Percentiles rank a stretch among this genome's conserved stretches.
phyloP scores from a whole-genome alignment of 108 stramenopile species.

The Nitzschia sp. region DNA sequence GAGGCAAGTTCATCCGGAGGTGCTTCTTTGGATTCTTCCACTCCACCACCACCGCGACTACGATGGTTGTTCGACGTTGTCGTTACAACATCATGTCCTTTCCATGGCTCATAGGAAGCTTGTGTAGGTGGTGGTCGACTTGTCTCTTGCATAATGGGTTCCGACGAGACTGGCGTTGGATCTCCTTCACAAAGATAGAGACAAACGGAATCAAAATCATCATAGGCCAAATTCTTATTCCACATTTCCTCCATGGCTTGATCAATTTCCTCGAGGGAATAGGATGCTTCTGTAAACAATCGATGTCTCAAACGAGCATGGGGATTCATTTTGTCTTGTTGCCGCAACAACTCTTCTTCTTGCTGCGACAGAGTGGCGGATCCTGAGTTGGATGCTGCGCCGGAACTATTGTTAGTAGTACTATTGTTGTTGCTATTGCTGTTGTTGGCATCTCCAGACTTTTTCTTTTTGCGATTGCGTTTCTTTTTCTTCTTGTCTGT shows the following conservation, averaged over 20 bases:
- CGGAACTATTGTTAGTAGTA: too few relatives aligned
- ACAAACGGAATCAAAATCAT: slow-evolving; percentile 36
- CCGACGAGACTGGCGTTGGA: not conserved
- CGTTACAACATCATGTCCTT: too few relatives aligned
- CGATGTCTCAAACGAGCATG: slow-evolving; percentile 21
- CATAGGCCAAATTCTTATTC: slow-evolving; percentile 36
- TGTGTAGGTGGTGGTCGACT: not conserved
- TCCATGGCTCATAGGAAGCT: not conserved
- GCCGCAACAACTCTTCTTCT: too few relatives aligned
- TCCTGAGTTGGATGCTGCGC: too few relatives aligned
- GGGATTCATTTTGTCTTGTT: slow-evolving; percentile 18
- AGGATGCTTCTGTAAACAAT: slow-evolving; percentile 12
- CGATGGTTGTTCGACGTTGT: not conserved
- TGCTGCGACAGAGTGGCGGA: too few relatives aligned
- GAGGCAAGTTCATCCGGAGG: not conserved
- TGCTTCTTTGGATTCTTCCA: slow-evolving; percentile 19
- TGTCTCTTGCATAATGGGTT: not conserved
- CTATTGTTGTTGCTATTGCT: not conserved
- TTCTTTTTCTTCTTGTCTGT: slow-evolving; percentile 17
- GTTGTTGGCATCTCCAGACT: not conserved
- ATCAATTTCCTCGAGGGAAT: slow-evolving; percentile 23
- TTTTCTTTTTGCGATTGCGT: slow-evolving; percentile 29
- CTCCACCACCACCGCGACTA: not conserved
- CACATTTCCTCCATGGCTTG: slow-evolving; percentile 52
- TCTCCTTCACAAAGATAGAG: slow-evolving; percentile 22